Evolutionary conservation across 1,284 basidiomycete genomes (phyloP).

Genomic region (Leccinum fallax): DNA sequence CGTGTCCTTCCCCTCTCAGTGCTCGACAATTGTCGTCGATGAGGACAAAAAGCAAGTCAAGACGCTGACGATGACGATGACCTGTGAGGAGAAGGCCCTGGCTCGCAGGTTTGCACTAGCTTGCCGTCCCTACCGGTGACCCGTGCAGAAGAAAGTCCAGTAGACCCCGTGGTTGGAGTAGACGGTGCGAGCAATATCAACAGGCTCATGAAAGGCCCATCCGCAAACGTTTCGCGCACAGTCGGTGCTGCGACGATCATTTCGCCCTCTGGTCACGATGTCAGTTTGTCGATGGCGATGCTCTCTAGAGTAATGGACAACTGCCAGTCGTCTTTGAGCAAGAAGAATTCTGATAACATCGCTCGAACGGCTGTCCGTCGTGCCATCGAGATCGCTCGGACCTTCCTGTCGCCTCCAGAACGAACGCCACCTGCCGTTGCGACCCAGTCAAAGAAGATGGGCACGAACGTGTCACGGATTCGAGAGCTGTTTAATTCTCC

Average conservation of each 20-base stretch:
- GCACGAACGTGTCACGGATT: not conserved
- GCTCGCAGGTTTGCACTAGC: too few relatives aligned
- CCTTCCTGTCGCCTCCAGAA: constrained; percentile 2
- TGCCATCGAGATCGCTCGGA: not conserved
- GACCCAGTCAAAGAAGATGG: not conserved
- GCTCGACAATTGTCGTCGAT: too few relatives aligned
- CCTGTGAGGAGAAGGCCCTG: too few relatives aligned
- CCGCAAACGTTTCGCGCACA: too few relatives aligned
- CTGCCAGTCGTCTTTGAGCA: not conserved
- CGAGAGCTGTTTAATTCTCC: constrained; percentile 1
- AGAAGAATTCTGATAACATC: not conserved
- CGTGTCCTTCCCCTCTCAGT: too few relatives aligned
- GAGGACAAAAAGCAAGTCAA: too few relatives aligned
- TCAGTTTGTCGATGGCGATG: not conserved
- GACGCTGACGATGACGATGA: too few relatives aligned
- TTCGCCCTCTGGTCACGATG: not conserved
- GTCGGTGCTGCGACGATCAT: not conserved
- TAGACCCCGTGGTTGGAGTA: too few relatives aligned
- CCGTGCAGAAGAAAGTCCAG: too few relatives aligned
- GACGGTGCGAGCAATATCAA: too few relatives aligned
- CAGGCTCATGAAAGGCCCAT: too few relatives aligned
- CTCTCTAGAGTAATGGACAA: not conserved
- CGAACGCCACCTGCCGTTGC: not conserved
- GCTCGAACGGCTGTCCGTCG: not conserved
- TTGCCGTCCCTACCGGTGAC: too few relatives aligned